Conservation (phyloP, 2,329 filamentous ascomycete species). For the Sclerotinia subarctica region DNA sequence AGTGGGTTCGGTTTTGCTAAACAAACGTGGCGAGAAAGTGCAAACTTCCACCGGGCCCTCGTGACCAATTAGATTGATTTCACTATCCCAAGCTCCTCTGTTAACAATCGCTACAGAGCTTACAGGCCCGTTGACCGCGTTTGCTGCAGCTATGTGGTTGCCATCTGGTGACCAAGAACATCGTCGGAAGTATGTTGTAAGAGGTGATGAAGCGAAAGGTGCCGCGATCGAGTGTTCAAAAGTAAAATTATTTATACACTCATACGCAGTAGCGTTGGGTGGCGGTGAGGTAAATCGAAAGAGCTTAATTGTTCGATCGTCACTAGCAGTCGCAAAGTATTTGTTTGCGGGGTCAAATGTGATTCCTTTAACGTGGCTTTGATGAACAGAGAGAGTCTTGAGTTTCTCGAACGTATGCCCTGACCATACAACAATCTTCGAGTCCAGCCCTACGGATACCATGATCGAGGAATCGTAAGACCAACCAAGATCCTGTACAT, state of each 20-base stretch:
- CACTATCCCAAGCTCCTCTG: slow-evolving; percentile 86
- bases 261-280: slow-evolving; percentile 88
- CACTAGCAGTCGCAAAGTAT: slow-evolving; percentile 96
- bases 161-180: slow-evolving; percentile 98
- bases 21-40: slow-evolving; percentile 90
- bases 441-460: slow-evolving; percentile 93
- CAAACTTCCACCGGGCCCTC: slow-evolving; percentile 97
- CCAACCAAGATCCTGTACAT: slow-evolving; percentile 97
- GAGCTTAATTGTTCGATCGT: slow-evolving; percentile 94
- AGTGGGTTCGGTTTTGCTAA: slow-evolving; percentile 64
- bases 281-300: slow-evolving; percentile 90
- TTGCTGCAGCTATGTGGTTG: slow-evolving; percentile 93
- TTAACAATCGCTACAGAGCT: slow-evolving; percentile 96
- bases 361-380: slow-evolving; percentile 97
- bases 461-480: slow-evolving; percentile 93
- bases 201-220: slow-evolving; percentile 85
- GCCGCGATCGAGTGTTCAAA: slow-evolving; percentile 86
- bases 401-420: slow-evolving; percentile 97
- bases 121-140: slow-evolving; percentile 94
- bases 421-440: slow-evolving; percentile 97
- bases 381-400: slow-evolving; percentile 87
- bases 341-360: slow-evolving; percentile 99
- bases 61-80: slow-evolving; percentile 96
- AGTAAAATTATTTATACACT: slow-evolving; percentile 95
- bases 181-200: slow-evolving; percentile 94